These are phyloP conservation scores for Eragrostis nindensis DNA, from an alignment of 176 grass and related monocot genomes.

Conservation along the genomic window DNA sequence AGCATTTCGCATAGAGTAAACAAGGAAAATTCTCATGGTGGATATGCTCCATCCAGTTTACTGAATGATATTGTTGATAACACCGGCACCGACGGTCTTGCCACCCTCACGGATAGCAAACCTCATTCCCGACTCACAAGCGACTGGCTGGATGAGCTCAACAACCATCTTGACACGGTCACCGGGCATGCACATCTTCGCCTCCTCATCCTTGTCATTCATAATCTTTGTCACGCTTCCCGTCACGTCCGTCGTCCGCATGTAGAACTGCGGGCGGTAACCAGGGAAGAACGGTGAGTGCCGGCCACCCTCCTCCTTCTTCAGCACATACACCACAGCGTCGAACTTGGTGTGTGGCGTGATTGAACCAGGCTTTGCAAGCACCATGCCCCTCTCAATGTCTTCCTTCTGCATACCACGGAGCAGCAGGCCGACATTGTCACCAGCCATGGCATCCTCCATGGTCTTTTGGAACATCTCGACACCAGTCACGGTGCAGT, in stretches of 20 bases:
- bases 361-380: constrained; percentile 67
- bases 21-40: constrained; percentile 48
- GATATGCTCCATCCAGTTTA: constrained; percentile 51
- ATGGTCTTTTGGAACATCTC: constrained; percentile 98
- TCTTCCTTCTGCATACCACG: constrained; percentile 81
- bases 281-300: constrained; percentile 84
- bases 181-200: constrained; percentile 91
- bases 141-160: constrained; percentile 79
- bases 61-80: constrained; percentile 75
- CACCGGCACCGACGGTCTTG: constrained; percentile 81
- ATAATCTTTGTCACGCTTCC: constrained; percentile 75
- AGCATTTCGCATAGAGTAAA: constrained; percentile 58
- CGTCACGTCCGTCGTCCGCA: constrained; percentile 87
- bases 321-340: constrained; percentile 87
- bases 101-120: constrained; percentile 92
- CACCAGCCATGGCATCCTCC: constrained; percentile 87
- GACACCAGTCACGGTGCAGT: constrained; percentile 75
- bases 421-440: constrained; percentile 81
- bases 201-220: constrained; percentile 97
- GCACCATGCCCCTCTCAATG: constrained; percentile 89
- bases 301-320: constrained; percentile 93
- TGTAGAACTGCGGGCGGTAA: constrained; percentile 93
- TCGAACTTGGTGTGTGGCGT: constrained; percentile 91
- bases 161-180: constrained; percentile 88
- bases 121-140: constrained; percentile 85